Base-by-base conservation (phyloP, 768 basidiomycete genomes). In the Tricholoma hemisulphureum region DNA sequence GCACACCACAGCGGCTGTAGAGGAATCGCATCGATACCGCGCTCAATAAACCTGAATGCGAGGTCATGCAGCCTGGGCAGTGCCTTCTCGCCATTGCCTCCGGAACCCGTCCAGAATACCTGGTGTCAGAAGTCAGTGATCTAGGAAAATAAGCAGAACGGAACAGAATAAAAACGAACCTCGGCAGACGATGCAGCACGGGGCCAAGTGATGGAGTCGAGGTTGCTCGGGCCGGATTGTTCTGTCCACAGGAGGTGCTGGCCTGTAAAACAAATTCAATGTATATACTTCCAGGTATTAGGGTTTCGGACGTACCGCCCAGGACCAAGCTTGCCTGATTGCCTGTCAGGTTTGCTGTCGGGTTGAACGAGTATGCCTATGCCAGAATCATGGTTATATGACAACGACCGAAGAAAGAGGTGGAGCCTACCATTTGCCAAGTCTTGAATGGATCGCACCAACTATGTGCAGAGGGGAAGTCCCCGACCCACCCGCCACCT, bases 401-500 rank as follows among this genome's bases (percentile, higher is more conserved):
- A 48, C 48, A 14, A 14, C 7, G 23, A 16, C 7, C n/a, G 31
- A 28, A 29, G 20, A 54, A 45, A 45, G 35, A 43, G 41, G 23
- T 18, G 32, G 8, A 35, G 49, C 58, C 8, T 43, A 87, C 86
- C 71, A 83, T 80, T 66, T 88, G 85, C 90, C 90, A 93, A 6
- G 84, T 84, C 70, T 90, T 90, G 83, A 86, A 90, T 0, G 88
- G 87, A 63, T 87, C 86, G 65, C 87, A 89, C 86, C 88, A 90
- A 63, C 83, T 85, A n/a, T n/a, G n/a, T 58, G 83, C 83, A 4
- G 83, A 80, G 46, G 61, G 43, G 58, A 63, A 69, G 29, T 80
- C 69, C 0, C 87, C 88, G 9, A 89, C 71, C 87, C 88, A 92
- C 26, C 78, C 84, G 7, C 89, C 90, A 1, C 70, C 83, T 32